phyloP scores from a whole-genome alignment of 1,284 basidiomycete species.

The Melampsora americana region DNA sequence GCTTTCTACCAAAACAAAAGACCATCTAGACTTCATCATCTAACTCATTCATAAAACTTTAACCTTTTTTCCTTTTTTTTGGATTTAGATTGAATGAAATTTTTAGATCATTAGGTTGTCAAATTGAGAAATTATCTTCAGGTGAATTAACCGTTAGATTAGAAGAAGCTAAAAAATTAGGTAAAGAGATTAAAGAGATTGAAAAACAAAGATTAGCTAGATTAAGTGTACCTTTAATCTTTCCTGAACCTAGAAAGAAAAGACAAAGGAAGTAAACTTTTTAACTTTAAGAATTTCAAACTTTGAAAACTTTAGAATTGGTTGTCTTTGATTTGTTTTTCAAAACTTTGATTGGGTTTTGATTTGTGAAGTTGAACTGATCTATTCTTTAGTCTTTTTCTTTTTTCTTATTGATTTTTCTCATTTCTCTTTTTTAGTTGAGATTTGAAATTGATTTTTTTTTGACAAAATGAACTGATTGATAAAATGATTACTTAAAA shows the following conservation, averaged over 20 bases:
- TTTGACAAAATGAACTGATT: no score
- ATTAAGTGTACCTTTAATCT: constrained; percentile 18
- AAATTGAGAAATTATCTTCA: constrained; percentile 2
- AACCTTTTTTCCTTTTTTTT: background rate
- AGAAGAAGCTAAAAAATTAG: background rate
- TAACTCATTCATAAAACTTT: no score
- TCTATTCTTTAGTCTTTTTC: no score
- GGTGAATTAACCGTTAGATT: background rate
- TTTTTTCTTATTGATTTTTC: no score
- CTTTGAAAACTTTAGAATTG: no score
- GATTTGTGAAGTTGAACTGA: no score
- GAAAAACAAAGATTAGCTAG: constrained; percentile 12
- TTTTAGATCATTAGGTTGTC: constrained; percentile 20
- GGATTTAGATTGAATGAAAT: constrained; percentile 14
- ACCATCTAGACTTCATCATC: background rate
- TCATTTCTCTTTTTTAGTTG: no score
- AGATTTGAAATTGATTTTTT: no score
- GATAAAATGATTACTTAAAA: no score
- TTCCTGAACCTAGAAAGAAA: constrained; percentile 20
- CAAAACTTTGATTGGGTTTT: no score
- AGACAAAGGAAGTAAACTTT: constrained; percentile 1
- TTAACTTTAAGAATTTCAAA: no score
- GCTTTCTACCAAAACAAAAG: background rate
- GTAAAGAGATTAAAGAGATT: background rate
- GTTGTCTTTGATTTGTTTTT: no score